Evolutionary conservation across 2,329 filamentous ascomycete genomes (phyloP), one percentile per base, ranked within the genome.

Genomic region (Fusarium kyushuense): DNA sequence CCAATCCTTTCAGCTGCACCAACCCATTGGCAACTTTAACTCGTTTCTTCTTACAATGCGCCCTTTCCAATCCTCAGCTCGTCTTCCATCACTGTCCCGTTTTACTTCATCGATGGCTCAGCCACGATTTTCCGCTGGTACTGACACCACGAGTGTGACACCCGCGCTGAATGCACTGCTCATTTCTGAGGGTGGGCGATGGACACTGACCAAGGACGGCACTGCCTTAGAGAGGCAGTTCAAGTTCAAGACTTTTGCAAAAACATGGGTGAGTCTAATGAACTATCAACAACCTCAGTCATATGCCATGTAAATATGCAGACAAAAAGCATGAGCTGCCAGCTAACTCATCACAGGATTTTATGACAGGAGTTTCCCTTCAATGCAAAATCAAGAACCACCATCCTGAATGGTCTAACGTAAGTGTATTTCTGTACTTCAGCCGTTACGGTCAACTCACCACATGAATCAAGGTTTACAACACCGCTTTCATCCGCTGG

Each of bases 401-500:
- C 75, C 91, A 93, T 73, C 90, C 91, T 0, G 90, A 93, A 76
- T 93, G 90, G 90, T 90, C 89, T 4, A 93, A 93, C 74, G 90
- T 90, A 78, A 69, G 27, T 21, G 27, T 11, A 23, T 16, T 12
- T 30, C 9, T 40, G 21, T 27, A 35, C 46, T 33, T 7, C 17
- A 41, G 11, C n/a, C 14, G 43, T 19, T n/a, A 25, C 33, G 23
- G 9, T 19, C 21, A 51, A 27, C 60, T 69, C 48, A 70, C n/a
- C 3, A 19, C 11, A 14, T 11, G 16, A 21, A 36, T 27, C 32
- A 47, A 90, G 89, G 85, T 91, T 11, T 93, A 90, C 79, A 92
- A 91, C 75, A 89, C 86, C 8, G 87, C 87, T 1, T 88, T 88
- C 70, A 87, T 93, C 65, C 86, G 89, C 48, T 93, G 90, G 91